A percentile compares a stretch with the other conserved stretches of the same genome.
Conservation (phyloP, 441 rosid genomes). For the Raphanus hybrid region DNA sequence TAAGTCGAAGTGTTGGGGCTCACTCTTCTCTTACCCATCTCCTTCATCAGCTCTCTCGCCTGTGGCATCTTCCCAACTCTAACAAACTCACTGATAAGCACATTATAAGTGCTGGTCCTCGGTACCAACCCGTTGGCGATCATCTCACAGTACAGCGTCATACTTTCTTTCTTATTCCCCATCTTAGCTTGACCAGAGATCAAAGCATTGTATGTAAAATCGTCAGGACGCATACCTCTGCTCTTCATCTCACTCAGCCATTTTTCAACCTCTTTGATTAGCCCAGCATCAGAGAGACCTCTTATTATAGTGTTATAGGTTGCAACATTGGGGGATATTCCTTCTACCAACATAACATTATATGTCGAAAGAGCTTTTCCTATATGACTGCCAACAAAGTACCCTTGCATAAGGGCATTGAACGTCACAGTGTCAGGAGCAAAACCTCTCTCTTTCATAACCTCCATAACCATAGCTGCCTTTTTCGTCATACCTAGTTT, state of each 20-base stretch:
- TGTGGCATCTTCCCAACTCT: slow-evolving; percentile 78
- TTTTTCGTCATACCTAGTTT: slow-evolving; percentile 79
- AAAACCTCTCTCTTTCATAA: slow-evolving; percentile 65
- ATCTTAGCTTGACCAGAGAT: slow-evolving; percentile 72
- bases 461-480: slow-evolving; percentile 61
- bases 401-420: slow-evolving; percentile 83
- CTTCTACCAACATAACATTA: slow-evolving; percentile 58
- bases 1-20: slow-evolving; percentile 73
- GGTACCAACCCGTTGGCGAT: slow-evolving; percentile 78
- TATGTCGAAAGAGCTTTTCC: slow-evolving; percentile 57
- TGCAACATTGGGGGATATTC: slow-evolving; percentile 58
- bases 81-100: slow-evolving; percentile 69
- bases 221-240: slow-evolving; percentile 62
- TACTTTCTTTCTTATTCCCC: slow-evolving; percentile 72
- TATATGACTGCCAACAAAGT: slow-evolving; percentile 62
- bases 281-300: slow-evolving; percentile 60
- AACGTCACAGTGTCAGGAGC: slow-evolving; percentile 60
- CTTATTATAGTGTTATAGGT: slow-evolving; percentile 81
- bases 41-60: slow-evolving; percentile 80
- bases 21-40: slow-evolving; percentile 72
- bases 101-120: slow-evolving; percentile 76
- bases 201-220: slow-evolving; percentile 71
- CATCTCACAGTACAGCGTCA: slow-evolving; percentile 81
- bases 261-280: slow-evolving; percentile 55
- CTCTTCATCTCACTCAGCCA: slow-evolving; percentile 66